Base-by-base conservation (phyloP, 2,329 filamentous ascomycete species). In the Diplocarpon mali region DNA sequence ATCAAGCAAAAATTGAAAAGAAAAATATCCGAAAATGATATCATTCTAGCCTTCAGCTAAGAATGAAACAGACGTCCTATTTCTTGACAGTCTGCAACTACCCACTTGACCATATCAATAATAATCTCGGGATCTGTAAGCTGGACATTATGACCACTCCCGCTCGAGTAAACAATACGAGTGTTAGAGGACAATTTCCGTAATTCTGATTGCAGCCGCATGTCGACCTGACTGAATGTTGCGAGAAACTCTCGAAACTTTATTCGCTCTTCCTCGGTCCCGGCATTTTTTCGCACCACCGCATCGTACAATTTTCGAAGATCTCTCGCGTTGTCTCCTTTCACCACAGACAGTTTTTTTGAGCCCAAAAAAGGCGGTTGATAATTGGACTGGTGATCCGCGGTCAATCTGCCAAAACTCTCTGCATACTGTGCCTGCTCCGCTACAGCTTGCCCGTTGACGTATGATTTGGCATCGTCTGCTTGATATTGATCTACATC, bases 91-190 rank as follows among this genome's bases (percentile, higher is more conserved):
- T 10, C 30, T 32, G 15, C 34, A n/a, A 5, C 34, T 11, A 61
- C 57, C 60, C 58, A 64, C 44, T 56, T 56, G 15, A 64, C 58
- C 44, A 56, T 60, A 41, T 60, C 60, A 30, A 59, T 59, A 53
- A 64, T 54, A 44, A 60, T 36, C 14, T 64, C 60, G 28, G 64
- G 63, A 50, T 63, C 55, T 28, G 57, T 63, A 28, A 65, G 29
- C 40, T 65, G 58, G 2, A 65, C 53, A 53, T 58, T 57, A 43
- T 65, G 64, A 3, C 63, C 62, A 59, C 62, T 65, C 48, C 61
- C 49, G 0, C 15, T 8, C 1, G 60, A 60, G 47, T 59, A 57
- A 7, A 60, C 55, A 34, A 61, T 45, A 44, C 57, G 50, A 7
- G 53, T 53, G 42, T 49, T 60, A 1, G 50, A 62, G 34, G 59